Evolutionary conservation across 805 yeast species (phyloP).

Genomic region (Nakazawaea pomicola): DNA sequence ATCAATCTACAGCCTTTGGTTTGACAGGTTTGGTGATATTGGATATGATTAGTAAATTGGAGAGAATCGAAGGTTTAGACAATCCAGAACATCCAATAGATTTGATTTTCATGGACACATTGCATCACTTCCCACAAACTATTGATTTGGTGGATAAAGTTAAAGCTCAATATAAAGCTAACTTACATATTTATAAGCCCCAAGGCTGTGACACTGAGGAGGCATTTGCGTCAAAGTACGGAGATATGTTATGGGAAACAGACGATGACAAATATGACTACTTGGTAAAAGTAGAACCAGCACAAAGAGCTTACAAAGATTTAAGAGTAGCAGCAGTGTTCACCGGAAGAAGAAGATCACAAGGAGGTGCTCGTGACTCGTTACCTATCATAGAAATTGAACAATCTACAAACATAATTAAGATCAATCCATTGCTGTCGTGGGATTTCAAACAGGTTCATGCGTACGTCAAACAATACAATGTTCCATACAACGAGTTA

Average conservation of each 20-base stretch:
- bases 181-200: slow-evolving; percentile 67
- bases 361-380: slow-evolving; percentile 76
- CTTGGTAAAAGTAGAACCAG: slow-evolving; percentile 89
- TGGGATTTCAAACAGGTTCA: slow-evolving; percentile 78
- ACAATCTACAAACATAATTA: slow-evolving; percentile 60
- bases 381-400: slow-evolving; percentile 78
- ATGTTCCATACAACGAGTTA: slow-evolving; percentile 82
- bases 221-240: slow-evolving; percentile 66
- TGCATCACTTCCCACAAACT: slow-evolving; percentile 95
- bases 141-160: slow-evolving; percentile 62
- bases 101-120: slow-evolving; percentile 81
- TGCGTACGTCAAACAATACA: slow-evolving; percentile 57
- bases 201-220: slow-evolving; percentile 44
- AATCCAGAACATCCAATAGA: slow-evolving; percentile 45
- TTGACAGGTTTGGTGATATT: slow-evolving; percentile 85
- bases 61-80: slow-evolving; percentile 16
- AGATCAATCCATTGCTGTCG: slow-evolving; percentile 82
- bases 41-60: slow-evolving; percentile 67
- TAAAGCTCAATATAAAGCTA: slow-evolving; percentile 49
- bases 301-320: slow-evolving; percentile 75
- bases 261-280: slow-evolving; percentile 81
- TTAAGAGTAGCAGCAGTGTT: slow-evolving; percentile 76
- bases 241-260: slow-evolving; percentile 76
- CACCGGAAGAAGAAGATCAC: slow-evolving; percentile 87
- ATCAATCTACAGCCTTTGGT: slow-evolving; percentile 94